Base-by-base conservation (phyloP, 1,139 yeast species). In the Pichia sp. region DNA sequence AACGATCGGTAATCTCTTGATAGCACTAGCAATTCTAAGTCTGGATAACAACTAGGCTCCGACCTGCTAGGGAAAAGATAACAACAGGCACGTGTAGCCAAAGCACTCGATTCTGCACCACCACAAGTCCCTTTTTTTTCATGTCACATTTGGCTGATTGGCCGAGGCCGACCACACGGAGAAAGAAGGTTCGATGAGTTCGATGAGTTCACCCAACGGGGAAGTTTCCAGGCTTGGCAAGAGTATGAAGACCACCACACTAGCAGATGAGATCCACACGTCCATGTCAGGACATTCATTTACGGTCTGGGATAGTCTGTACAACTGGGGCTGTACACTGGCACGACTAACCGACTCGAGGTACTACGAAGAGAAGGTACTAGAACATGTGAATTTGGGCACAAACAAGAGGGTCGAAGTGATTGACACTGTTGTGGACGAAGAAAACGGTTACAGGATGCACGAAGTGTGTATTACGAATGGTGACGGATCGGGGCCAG, bases 391-490 rank as follows among this genome's bases (percentile, higher is more conserved):
- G 7, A 9, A 34, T 7, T 16, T 34, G 36, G 36, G 11, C 26
- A 23, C n/a, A 10, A 10, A 6, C 26, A 34, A 34, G 26, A 34
- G 26, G 26, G 6, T 34, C n/a, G 36, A 34, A 2, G 36, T 34
- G 11, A 2, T 34, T 7, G 36, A 34, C 26, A 34, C 36, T 6
- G 26, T 34, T 34, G 71, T 81, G 11, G 70, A 71, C 37, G 56
- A 65, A 27, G 69, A 72, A 8, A 66, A 72, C 31, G 34, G 29
- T 16, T 69, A 61, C 52, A 73, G 60, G 48, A 79, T 82, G 38
- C 83, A 82, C 56, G 90, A 82, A 57, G 77, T 79, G 55, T 75
- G 70, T 42, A 75, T 81, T 0, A 66, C 68, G 6, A 67, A 68
- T 7, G 26, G 27, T n/a, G 16, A 29, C 16, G 16, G 2, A 26